Base-by-base conservation (phyloP, 78 protist genomes). In the Chrysochromulina parva region DNA sequence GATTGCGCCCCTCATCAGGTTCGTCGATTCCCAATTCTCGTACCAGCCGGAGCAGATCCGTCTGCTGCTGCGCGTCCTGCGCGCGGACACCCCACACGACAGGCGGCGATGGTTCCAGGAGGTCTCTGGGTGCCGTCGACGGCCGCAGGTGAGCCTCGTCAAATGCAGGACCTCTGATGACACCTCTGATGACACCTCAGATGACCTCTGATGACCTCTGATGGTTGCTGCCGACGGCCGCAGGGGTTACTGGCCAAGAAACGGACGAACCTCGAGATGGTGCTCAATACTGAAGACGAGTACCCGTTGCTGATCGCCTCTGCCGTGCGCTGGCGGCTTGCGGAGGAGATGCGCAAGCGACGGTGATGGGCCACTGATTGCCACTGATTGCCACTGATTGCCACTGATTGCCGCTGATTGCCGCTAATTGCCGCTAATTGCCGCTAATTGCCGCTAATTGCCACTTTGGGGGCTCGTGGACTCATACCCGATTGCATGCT, bases 31-130 rank as follows among this genome's bases (percentile, higher is more conserved):
- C n/a, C n/a, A n/a, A n/a, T n/a, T n/a, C n/a, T n/a, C n/a, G n/a
- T n/a, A n/a, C n/a, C n/a, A n/a, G n/a, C n/a, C n/a, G n/a, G n/a
- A n/a, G n/a, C n/a, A n/a, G n/a, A n/a, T n/a, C n/a, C 82, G 82
- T 5, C 13, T 48, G 62, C 28, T 88, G 53, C 55, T 92, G 54
- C 92, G 94, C n/a, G 53, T 89, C 38, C 50, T 92, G 78, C 92
- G 85, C 80, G 5, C 2, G 7, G 78, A 59, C 59, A 0, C 81
- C 24, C 71, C 52, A 5, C 65, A 38, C 22, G 66, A 53, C 38
- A 22, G 94, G 59, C 16, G 53, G 82, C 17, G n/a, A 50, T 92
- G 59, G 88, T 81, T 81, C 65, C 22, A 26, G 13, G 88, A 81
- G 1, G 17, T 24, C 10, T 55, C 66, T 16, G 88, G 50, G 52